These are phyloP conservation scores for Ceratocystis diversiconidia DNA, from an alignment of 2,329 filamentous ascomycete genomes.

Conservation along the genomic window DNA sequence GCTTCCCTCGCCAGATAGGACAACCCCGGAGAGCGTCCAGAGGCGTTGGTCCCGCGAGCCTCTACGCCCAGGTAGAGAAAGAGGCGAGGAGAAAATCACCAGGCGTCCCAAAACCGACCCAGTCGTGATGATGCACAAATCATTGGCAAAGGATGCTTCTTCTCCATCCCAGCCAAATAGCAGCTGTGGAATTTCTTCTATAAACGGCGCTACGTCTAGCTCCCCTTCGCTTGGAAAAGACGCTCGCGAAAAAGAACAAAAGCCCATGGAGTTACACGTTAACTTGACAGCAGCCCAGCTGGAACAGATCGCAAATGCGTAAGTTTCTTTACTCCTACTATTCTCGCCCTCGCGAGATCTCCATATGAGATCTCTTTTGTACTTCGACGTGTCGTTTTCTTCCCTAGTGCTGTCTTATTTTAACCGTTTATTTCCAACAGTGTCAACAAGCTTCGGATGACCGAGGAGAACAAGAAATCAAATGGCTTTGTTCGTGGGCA, in stretches of 20 bases:
- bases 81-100: not conserved
- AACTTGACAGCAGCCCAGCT: constrained; percentile 37
- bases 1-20: not conserved
- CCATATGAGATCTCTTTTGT: too few relatives aligned
- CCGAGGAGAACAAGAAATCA: not conserved
- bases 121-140: not conserved
- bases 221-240: not conserved
- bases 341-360: too few relatives aligned
- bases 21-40: not conserved
- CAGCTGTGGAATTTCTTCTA: not conserved
- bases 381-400: too few relatives aligned
- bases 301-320: constrained; percentile 35
- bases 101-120: not conserved
- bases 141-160: not conserved
- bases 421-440: not conserved
- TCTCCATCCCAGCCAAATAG: not conserved
- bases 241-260: constrained; percentile 24
- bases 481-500: not conserved
- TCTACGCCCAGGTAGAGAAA: not conserved
- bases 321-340: constrained; percentile 19
- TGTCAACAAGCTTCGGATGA: not conserved
- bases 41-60: not conserved
- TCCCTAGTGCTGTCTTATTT: not conserved
- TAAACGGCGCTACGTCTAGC: not conserved
- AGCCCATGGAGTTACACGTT: constrained; percentile 33